Conservation (phyloP, 352 stramenopile species). For the Pelagophyceae sp. region DNA sequence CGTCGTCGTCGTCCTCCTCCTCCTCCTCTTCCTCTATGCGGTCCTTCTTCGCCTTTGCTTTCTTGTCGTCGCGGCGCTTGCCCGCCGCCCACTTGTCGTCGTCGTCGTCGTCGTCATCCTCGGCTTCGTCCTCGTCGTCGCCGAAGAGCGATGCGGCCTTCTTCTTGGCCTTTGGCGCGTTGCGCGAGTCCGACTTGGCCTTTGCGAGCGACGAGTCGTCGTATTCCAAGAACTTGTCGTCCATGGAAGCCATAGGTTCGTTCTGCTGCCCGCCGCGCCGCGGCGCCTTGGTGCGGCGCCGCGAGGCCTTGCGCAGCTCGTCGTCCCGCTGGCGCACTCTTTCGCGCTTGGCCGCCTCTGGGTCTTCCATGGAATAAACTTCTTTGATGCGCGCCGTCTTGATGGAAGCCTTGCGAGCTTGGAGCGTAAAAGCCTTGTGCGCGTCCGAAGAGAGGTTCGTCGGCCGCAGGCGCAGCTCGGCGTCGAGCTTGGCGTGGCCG, state of each 20-base stretch:
- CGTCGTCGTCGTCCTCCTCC: neutral
- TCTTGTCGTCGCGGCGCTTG: neutral
- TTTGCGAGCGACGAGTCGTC: neutral
- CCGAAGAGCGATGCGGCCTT: neutral
- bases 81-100: neutral
- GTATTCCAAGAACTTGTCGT: neutral
- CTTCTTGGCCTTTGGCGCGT: neutral
- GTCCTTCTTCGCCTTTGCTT: neutral
- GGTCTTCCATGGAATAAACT: neutral
- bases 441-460: neutral
- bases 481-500: neutral
- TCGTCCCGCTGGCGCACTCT: neutral
- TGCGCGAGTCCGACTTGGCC: neutral
- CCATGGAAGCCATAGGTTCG: neutral
- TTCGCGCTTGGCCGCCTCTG: neutral
- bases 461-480: neutral
- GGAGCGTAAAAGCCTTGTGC: constrained; percentile 5
- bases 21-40: neutral
- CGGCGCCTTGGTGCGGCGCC: neutral
- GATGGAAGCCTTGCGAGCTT: neutral
- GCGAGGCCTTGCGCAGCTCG: neutral
- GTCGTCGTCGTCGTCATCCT: neutral
- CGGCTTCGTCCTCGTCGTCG: neutral
- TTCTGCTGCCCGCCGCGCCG: neutral
- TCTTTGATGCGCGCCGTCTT: constrained; percentile 1